Percentiles rank a stretch among this genome's conserved stretches.
Conservation (phyloP, 106 monocot species). For the Xerophyta viscosa region DNA sequence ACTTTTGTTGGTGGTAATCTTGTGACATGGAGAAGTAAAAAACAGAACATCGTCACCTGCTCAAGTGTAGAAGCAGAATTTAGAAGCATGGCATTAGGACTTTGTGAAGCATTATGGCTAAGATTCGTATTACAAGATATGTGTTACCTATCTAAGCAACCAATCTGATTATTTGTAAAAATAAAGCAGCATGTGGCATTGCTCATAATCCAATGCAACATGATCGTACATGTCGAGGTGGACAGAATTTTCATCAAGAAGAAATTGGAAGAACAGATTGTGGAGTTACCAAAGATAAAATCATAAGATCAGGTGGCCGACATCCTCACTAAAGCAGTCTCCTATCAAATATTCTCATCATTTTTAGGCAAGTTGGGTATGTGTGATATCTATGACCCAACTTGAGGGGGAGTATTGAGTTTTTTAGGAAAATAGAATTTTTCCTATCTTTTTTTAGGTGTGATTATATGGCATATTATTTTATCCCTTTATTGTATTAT, state of each 20-base stretch:
- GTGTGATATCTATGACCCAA: no score
- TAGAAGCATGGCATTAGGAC: neutral
- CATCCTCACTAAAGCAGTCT: no score
- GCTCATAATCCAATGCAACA: neutral
- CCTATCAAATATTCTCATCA: no score
- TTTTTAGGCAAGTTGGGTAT: no score
- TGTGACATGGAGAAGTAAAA: slow-evolving; percentile 4
- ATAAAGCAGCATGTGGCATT: slow-evolving; percentile 1
- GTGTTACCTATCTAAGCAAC: neutral
- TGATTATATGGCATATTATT: no score
- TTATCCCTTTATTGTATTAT: no score
- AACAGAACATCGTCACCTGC: neutral
- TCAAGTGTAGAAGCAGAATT: neutral
- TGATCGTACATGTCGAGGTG: neutral
- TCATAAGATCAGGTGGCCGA: no score
- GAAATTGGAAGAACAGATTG: neutral
- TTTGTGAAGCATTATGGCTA: neutral
- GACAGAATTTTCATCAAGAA: neutral
- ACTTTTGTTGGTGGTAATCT: slow-evolving; percentile 6
- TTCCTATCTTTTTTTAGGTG: no score
- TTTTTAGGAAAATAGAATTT: no score
- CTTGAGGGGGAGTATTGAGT: no score
- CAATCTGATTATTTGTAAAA: neutral
- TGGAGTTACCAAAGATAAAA: no score
- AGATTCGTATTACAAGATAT: no score